Base-by-base conservation (phyloP, 1,284 basidiomycete genomes). In the Singerocomus inundabilis region DNA sequence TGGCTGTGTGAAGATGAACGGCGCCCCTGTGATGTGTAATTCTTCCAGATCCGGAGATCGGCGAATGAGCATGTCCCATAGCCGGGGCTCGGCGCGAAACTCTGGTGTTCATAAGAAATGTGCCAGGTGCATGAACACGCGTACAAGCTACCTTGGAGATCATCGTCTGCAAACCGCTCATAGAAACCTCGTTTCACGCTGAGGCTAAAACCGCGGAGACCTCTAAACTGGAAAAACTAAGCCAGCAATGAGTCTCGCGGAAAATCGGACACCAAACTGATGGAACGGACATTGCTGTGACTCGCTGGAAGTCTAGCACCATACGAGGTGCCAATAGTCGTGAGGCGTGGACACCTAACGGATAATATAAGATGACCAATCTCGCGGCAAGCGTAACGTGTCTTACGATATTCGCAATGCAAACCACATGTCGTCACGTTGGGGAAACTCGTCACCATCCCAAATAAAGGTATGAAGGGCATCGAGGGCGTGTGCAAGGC, bases 381-480 rank as follows among this genome's bases (percentile, higher is more conserved):
- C 18, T 45, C 11, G 51, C 18, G 18, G 25, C 15, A 6, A 32
- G 43, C 9, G 12, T 37, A 13, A 6, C 29, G 21, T 31, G 13
- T 70, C 79, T 60, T 63, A 88, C 86, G 78, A 79, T 49, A 77
- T 66, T 32, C 83, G 77, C 55, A 88, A 70, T 48, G 80, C 78
- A 53, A 83, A 78, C 85, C 85, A 88, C 81, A 88, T 83, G 53
- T 84, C 80, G 55, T 88, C 86, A 52, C 79, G 71, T 32, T 75
- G 78, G 3, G 85, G 77, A 30, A 80, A 67, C 57, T 85, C 84
- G 46, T 84, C 81, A 5, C 77, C 82, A 52, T 82, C 81, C 85
- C 85, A 88, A 29, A 77, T 68, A 57, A 88, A 88, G 10, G 71
- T 78, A 29, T 73, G 70, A 41, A 88, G 72, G 18, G 82, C 82